Evolutionary conservation across 352 stramenopile genomes (phyloP).

Genomic region (Phytophthora ohioensis): DNA sequence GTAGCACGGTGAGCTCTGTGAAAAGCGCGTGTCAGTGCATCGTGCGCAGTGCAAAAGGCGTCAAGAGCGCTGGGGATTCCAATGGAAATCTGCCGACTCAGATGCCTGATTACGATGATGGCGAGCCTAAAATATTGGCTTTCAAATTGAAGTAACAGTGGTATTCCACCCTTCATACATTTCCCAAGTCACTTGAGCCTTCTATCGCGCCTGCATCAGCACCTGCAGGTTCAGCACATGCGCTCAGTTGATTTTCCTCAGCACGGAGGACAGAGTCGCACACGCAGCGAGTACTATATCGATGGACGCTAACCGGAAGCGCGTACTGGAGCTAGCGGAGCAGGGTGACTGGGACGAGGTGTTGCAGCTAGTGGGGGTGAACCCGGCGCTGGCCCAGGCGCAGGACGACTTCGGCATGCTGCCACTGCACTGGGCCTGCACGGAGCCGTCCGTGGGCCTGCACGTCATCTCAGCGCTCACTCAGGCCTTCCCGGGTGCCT

Average conservation of each 20-base stretch:
- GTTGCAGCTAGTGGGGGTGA: constrained; percentile 49
- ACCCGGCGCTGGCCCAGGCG: constrained; percentile 59
- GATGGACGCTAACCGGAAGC: constrained; percentile 56
- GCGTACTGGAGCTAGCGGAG: constrained; percentile 66
- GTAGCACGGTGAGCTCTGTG: not conserved
- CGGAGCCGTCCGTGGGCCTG: constrained; percentile 60
- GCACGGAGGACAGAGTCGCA: constrained; percentile 18
- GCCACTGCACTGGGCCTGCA: constrained; percentile 86
- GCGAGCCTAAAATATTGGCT: constrained; percentile 20
- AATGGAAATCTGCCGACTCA: not conserved
- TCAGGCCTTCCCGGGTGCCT: constrained; percentile 62
- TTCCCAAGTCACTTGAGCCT: constrained; percentile 11
- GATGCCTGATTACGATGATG: constrained; percentile 22
- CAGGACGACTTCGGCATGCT: constrained; percentile 88
- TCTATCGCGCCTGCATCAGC: not conserved
- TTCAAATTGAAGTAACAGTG: constrained; percentile 16
- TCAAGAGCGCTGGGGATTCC: constrained; percentile 3
- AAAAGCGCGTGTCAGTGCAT: not conserved
- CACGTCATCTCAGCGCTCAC: constrained; percentile 58
- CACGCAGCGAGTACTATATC: constrained; percentile 10
- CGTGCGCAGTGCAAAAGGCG: constrained; percentile 6
- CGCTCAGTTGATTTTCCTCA: constrained; percentile 9
- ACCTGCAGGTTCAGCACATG: too few relatives aligned
- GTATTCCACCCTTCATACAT: constrained; percentile 27
- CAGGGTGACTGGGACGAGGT: constrained; percentile 73